phyloP scores from a whole-genome alignment of 768 basidiomycete species.

The Podaxis rugospora region DNA sequence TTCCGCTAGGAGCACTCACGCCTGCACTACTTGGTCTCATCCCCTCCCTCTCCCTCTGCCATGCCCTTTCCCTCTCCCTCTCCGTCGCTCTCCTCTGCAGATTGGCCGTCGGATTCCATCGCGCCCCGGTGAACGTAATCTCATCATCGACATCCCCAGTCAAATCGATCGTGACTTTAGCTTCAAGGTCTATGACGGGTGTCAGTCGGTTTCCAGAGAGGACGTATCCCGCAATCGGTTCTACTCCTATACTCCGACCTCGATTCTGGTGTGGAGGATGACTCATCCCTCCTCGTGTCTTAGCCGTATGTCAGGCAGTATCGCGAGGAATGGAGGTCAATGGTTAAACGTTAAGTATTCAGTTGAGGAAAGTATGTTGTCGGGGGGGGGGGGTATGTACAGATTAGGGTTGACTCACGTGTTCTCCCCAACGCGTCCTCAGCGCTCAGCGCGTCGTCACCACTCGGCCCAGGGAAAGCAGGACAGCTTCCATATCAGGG shows the following conservation, averaged over 20 bases:
- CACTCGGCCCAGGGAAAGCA: too few species aligned
- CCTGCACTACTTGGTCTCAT: background rate
- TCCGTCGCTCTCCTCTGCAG: background rate
- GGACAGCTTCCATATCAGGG: conserved; percentile 1
- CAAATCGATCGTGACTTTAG: background rate
- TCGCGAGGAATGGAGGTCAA: background rate
- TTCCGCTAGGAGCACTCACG: background rate
- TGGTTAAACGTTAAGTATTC: background rate
- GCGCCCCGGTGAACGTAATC: background rate
- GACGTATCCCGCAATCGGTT: background rate
- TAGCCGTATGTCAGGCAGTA: background rate
- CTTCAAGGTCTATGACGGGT: background rate
- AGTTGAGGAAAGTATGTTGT: background rate
- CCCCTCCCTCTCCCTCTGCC: background rate
- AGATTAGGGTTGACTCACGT: background rate
- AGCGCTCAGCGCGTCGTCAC: too few species aligned
- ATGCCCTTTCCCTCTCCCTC: background rate
- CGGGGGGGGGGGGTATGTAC: too few species aligned
- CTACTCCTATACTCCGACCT: background rate
- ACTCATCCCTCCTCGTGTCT: background rate
- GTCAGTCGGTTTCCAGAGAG: background rate
- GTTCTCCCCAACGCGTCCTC: too few species aligned
- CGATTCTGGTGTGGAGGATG: background rate
- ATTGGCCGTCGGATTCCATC: background rate
- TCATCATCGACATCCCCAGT: background rate